A percentile compares a stretch with the other conserved stretches of the same genome.
phyloP scores from a whole-genome alignment of 148 eudicot species.

The Vaccinium darrowii region DNA sequence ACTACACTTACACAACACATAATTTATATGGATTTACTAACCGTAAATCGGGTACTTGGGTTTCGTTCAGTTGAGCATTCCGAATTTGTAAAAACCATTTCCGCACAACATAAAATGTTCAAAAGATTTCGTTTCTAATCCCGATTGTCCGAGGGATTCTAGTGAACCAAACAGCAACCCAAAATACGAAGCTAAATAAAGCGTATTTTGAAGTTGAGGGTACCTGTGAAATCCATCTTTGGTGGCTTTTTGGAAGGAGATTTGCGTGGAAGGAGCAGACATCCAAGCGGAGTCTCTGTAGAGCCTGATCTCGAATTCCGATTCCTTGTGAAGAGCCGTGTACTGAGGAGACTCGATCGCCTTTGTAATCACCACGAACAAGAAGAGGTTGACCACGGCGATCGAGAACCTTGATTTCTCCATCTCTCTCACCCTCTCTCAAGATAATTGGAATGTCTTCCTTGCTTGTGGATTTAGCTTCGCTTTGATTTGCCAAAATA shows the following conservation, averaged over 20 bases:
- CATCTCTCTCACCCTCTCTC: constrained; percentile 10
- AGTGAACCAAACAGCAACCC: neutral
- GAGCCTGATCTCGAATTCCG: constrained; percentile 75
- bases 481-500: neutral
- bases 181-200: neutral
- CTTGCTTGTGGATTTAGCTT: neutral
- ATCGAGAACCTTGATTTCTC: constrained; percentile 16
- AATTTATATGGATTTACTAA: neutral
- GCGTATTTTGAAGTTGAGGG: neutral
- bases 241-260: constrained; percentile 78
- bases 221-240: constrained; percentile 78
- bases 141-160: neutral
- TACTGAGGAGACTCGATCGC: constrained; percentile 67
- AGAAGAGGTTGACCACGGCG: neutral
- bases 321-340: constrained; percentile 59
- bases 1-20: neutral
- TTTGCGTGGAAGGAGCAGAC: constrained; percentile 51
- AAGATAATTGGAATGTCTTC: neutral
- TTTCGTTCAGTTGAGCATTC: neutral
- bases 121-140: neutral
- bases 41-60: neutral
- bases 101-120: neutral
- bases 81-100: neutral
- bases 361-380: neutral
- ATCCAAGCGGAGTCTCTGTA: constrained; percentile 72